Evolutionary conservation across 257 asterid species (phyloP).

Genomic region (Jaltomata sinuosa): DNA sequence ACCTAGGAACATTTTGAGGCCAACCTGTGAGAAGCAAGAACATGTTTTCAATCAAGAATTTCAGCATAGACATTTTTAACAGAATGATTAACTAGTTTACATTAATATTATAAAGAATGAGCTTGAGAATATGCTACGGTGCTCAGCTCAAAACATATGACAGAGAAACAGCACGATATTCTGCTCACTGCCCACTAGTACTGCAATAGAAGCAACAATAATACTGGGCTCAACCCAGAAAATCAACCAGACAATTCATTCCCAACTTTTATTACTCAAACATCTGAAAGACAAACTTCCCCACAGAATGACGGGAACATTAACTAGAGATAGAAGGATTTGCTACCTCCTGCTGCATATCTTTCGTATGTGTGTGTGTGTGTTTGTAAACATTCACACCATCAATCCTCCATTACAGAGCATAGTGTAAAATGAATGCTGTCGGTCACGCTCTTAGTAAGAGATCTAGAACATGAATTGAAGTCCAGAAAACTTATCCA

Average conservation of each 20-base stretch:
- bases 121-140: neutral
- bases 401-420: neutral
- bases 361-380: neutral
- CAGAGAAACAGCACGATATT: neutral
- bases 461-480: neutral
- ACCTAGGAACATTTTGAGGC: conserved; percentile 88
- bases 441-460: neutral
- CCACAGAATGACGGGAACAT: neutral
- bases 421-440: neutral
- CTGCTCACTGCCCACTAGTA: neutral
- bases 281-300: neutral
- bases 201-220: neutral
- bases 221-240: neutral
- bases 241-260: neutral
- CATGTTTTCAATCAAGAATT: neutral
- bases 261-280: neutral
- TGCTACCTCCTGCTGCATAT: neutral
- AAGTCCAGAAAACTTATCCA: neutral
- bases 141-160: neutral
- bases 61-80: neutral
- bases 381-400: neutral
- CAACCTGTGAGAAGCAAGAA: conserved; percentile 41
- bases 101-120: neutral
- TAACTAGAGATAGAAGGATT: neutral
- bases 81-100: neutral